Evolutionary conservation across 768 basidiomycete species (phyloP).

Genomic region (Boletus vermiculosoides): DNA sequence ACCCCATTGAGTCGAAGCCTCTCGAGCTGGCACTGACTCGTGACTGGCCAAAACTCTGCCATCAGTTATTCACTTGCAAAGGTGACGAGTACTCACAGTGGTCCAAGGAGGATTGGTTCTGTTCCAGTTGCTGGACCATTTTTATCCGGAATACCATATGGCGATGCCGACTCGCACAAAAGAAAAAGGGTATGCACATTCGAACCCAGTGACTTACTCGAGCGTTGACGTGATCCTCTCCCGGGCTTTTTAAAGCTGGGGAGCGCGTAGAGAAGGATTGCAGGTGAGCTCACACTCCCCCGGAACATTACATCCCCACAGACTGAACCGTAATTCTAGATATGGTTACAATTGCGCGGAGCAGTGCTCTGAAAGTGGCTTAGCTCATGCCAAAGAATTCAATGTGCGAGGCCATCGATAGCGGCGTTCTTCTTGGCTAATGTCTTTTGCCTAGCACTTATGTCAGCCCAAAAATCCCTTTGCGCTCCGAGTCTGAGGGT

Average conservation of each 20-base stretch:
- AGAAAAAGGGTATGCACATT: background rate
- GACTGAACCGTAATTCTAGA: background rate
- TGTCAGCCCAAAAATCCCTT: too few relatives aligned
- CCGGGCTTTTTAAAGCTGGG: background rate
- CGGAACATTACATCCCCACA: background rate
- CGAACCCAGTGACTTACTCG: too few relatives aligned
- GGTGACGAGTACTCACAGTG: background rate
- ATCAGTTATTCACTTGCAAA: constrained; percentile 2
- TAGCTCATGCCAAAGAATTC: constrained; percentile 1
- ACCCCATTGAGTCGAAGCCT: background rate
- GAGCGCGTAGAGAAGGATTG: background rate
- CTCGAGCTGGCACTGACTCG: background rate
- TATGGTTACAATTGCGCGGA: constrained; percentile 3
- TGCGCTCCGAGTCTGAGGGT: too few relatives aligned
- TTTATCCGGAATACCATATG: constrained; percentile 1
- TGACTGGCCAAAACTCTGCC: constrained; percentile 2
- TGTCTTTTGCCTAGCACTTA: background rate
- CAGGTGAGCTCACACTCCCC: background rate
- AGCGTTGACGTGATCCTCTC: background rate
- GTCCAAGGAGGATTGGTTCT: constrained; percentile 4
- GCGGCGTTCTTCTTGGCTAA: background rate
- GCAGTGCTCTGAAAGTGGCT: background rate
- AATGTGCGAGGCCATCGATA: background rate
- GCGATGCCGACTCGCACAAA: constrained; percentile 1
- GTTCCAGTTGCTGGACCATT: background rate